Evolutionary conservation across 2,329 filamentous ascomycete species (phyloP).

Genomic region (Pestalotiopsis sp.): DNA sequence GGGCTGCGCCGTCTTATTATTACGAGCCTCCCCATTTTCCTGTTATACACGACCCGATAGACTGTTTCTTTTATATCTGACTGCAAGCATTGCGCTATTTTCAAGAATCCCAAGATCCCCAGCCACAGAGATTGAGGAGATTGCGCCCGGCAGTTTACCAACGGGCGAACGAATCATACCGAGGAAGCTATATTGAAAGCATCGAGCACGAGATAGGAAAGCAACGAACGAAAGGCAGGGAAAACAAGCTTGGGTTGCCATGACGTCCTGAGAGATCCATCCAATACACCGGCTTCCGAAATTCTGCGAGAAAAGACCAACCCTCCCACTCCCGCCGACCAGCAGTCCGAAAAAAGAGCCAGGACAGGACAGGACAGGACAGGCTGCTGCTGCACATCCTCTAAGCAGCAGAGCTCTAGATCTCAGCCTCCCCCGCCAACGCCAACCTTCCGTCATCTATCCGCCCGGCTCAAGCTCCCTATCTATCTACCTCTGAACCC

Average conservation of each 20-base stretch:
- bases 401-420: conserved; percentile 6
- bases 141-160: not conserved
- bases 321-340: not conserved
- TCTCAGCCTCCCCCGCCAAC: conserved; percentile 13
- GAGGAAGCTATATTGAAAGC: not conserved
- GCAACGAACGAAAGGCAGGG: not conserved
- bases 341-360: not conserved
- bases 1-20: not conserved
- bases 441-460: not conserved
- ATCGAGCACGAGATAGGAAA: not conserved
- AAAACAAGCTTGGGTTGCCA: conserved; percentile 10
- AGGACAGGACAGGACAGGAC: not conserved
- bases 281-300: not conserved
- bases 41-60: not conserved
- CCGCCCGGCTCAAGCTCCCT: not conserved
- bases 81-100: not conserved
- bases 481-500: not conserved
- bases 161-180: not conserved
- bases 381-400: not conserved
- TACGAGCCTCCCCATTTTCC: not conserved
- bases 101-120: not conserved
- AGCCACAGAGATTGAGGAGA: not conserved
- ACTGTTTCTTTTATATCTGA: not conserved
- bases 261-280: conserved; percentile 13
- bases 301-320: not conserved